Percentiles rank a stretch among this genome's conserved stretches.
Conservation (phyloP, 106 monocot genomes). For the Dactylorhiza incarnata region DNA sequence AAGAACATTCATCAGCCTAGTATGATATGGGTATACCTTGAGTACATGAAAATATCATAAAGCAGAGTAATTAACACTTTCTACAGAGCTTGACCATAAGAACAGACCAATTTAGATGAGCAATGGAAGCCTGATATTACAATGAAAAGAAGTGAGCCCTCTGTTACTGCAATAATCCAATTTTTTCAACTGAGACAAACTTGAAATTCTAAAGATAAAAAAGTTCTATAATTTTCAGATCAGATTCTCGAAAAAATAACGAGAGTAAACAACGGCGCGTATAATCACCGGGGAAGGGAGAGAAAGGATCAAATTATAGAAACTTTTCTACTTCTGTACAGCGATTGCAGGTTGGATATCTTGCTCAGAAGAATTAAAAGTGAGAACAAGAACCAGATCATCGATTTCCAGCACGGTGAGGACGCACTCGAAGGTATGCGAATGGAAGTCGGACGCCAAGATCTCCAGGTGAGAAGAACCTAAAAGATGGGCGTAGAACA, state of each 20-base stretch:
- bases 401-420: slow-evolving; percentile 39
- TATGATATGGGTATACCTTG: background rate
- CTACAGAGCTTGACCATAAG: background rate
- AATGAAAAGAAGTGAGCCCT: too few species aligned
- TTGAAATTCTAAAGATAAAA: too few species aligned
- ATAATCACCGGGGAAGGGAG: background rate
- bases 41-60: background rate
- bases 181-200: too few species aligned
- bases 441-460: slow-evolving; percentile 45
- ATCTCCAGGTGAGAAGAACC: slow-evolving; percentile 27
- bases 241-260: too few species aligned
- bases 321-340: background rate
- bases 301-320: background rate
- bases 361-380: background rate
- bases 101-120: background rate
- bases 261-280: background rate
- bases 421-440: slow-evolving; percentile 25
- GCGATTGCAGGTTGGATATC: background rate
- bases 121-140: too few species aligned
- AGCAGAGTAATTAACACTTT: background rate
- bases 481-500: slow-evolving; percentile 37
- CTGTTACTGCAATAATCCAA: too few species aligned
- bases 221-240: too few species aligned
- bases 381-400: slow-evolving; percentile 31
- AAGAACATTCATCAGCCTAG: background rate